phyloP scores from a whole-genome alignment of 108 stramenopile genomes.

The Asterionellopsis glacialis region DNA sequence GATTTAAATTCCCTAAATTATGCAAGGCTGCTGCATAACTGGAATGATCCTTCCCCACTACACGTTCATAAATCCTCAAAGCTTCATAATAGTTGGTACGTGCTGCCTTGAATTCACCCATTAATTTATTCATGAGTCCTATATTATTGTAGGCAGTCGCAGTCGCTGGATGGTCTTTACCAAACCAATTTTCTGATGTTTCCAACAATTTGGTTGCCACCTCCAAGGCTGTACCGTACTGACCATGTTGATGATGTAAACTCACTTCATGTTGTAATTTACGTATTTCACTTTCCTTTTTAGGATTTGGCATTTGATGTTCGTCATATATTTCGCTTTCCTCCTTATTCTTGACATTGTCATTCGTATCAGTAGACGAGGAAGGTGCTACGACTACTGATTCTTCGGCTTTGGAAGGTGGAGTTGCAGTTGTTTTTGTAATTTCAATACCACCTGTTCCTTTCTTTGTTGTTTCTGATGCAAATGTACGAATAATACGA shows the following conservation, averaged over 20 bases:
- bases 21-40: constrained; percentile 71
- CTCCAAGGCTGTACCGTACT: constrained; percentile 51
- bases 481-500: no score
- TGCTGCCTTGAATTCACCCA: constrained; percentile 63
- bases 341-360: no score
- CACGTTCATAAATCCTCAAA: constrained; percentile 58
- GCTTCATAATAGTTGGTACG: constrained; percentile 52
- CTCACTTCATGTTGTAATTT: constrained; percentile 51
- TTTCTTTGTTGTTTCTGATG: no score
- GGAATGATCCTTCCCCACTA: constrained; percentile 78
- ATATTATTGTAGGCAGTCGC: constrained; percentile 79
- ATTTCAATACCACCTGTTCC: no score
- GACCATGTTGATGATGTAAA: constrained; percentile 53
- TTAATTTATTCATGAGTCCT: constrained; percentile 68
- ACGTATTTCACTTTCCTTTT: constrained; percentile 58
- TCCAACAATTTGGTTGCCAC: constrained; percentile 32
- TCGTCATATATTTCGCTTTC: no score
- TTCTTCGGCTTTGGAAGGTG: no score
- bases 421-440: no score
- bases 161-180: constrained; percentile 73
- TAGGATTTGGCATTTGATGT: constrained; percentile 35
- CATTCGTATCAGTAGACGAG: no score
- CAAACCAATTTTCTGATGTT: constrained; percentile 50
- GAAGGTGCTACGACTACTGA: no score
- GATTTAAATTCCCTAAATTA: constrained; percentile 78